Base-by-base conservation (phyloP, 2,329 filamentous ascomycete genomes). In the Ophiosphaerella narmari region DNA sequence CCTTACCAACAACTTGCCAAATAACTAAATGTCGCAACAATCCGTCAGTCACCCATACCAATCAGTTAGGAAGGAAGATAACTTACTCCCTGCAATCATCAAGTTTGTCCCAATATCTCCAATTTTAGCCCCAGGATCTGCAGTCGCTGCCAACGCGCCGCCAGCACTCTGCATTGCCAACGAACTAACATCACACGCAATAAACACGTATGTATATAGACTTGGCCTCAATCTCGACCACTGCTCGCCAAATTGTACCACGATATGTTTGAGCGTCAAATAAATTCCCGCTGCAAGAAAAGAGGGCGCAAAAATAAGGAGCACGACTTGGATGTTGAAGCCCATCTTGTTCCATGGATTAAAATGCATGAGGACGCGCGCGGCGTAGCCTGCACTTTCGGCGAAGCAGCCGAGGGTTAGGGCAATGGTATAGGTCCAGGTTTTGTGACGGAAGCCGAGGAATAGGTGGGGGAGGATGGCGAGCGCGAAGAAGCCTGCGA, bases 161-260 rank as follows among this genome's bases (percentile, higher is more conserved):
- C 82, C 82, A 2, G 74, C 75, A 7, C 80, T 81, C 65, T 86
- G 83, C 21, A 85, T 65, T 8, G 82, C 56, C 33, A 86, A 74
- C n/a, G 78, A 80, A 40, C 80, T 59, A 26, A 85, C 56, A 57
- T 86, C 83, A 59, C 80, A 83, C 23, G 72, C 66, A 56, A 86
- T 80, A 69, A 86, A 86, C 48, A 84, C 76, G 66, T 79, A 79
- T 7, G 82, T 83, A 64, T 84, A 84, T 39, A 77, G 66, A 1
- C 31, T 43, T 2, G 67, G 65, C n/a, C 52, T 32, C 5, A 71
- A 23, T n/a, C 62, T 44, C 5, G 53, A 60, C 55, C 64, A 62
- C 9, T 50, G 29, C 12, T 59, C 48, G 29, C 82, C 82, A 49
- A 84, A 80, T 36, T 77, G 73, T 13, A 79, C 66, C 40, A 84